Conservation (phyloP, 2,329 filamentous ascomycete species). For the Phaeosphaeria sp. region DNA sequence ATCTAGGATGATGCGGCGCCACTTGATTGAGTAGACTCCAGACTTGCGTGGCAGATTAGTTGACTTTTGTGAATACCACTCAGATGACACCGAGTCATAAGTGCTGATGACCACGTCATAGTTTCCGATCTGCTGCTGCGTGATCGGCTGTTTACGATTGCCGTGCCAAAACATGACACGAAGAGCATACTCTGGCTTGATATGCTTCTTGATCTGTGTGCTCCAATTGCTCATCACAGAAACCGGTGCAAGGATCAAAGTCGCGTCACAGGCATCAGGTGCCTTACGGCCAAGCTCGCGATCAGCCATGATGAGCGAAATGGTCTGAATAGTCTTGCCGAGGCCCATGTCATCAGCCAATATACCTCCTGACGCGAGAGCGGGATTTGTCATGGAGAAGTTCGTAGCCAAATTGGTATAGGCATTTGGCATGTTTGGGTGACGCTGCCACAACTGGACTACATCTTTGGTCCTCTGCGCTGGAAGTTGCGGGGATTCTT, state of each 20-base stretch:
- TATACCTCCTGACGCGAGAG: constrained; percentile 79
- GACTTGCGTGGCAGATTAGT: constrained; percentile 37
- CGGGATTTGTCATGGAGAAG: constrained; percentile 67
- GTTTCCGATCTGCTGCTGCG: constrained; percentile 62
- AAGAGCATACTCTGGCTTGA: constrained; percentile 67
- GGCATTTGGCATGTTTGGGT: constrained; percentile 43
- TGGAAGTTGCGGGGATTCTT: constrained; percentile 74
- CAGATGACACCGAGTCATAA: constrained; percentile 76
- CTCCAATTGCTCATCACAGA: constrained; percentile 92
- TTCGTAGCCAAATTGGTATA: constrained; percentile 76
- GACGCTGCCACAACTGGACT: constrained; percentile 79
- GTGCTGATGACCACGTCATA: constrained; percentile 84
- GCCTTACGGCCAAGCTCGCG: constrained; percentile 31
- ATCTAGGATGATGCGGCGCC: constrained; percentile 68
- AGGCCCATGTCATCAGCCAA: constrained; percentile 93
- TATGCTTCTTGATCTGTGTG: constrained; percentile 76
- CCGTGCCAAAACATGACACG: constrained; percentile 79
- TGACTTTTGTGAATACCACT: constrained; percentile 61
- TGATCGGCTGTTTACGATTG: constrained; percentile 57
- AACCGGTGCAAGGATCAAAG: constrained; percentile 81
- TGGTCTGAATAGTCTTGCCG: constrained; percentile 86
- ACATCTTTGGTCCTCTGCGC: constrained; percentile 63
- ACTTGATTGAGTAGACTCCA: constrained; percentile 67
- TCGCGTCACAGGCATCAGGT: constrained; percentile 56
- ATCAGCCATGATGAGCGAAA: constrained; percentile 75